Base-by-base conservation (phyloP, 2,329 filamentous ascomycete species). In the Talaromyces sp. region DNA sequence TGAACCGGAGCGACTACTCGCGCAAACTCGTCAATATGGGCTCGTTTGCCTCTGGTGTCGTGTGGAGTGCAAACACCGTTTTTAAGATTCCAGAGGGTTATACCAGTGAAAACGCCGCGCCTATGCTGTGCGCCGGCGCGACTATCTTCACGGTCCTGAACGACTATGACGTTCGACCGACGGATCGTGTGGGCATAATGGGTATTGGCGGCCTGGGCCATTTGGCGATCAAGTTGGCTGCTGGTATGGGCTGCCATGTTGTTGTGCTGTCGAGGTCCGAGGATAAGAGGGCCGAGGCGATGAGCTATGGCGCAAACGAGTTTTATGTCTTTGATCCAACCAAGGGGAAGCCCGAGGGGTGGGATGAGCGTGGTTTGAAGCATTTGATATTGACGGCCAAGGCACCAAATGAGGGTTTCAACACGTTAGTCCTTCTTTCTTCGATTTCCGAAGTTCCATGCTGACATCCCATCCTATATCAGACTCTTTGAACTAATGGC, bases 161-260 rank as follows among this genome's bases (percentile, higher is more conserved):
- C 26, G 29, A 35, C 11, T 86, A 72, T 49, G 68, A 67, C 60
- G 85, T 90, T 7, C 84, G 85, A 2, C 84, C 87, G 0, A 89
- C 87, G 1, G 89, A 89, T 71, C 81, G 76, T 9, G 87, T 92
- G 0, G 89, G 83, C 0, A 83, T 92, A 53, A 79, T 90, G n/a
- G 88, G 89, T 3, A 77, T 91, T 9, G 89, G 89, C 26, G 89
- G 89, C 0, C 77, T 91, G 3, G 0, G 89, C 0, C 88, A 92
- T 67, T 85, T 91, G 63, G 89, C 84, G 0, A 73, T 92, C 24
- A 81, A 90, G 65, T 89, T 83, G 69, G 86, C 88, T 0, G 84
- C 83, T 63, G 88, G 88, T 0, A 78, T 92, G 1, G 87, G 87
- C 13, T 86, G 86, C 31, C 84, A 89, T 51, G 72, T 74, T 14